phyloP scores from a whole-genome alignment of 495 filamentous ascomycete species.

The Rostrohypoxylon terebratum region DNA sequence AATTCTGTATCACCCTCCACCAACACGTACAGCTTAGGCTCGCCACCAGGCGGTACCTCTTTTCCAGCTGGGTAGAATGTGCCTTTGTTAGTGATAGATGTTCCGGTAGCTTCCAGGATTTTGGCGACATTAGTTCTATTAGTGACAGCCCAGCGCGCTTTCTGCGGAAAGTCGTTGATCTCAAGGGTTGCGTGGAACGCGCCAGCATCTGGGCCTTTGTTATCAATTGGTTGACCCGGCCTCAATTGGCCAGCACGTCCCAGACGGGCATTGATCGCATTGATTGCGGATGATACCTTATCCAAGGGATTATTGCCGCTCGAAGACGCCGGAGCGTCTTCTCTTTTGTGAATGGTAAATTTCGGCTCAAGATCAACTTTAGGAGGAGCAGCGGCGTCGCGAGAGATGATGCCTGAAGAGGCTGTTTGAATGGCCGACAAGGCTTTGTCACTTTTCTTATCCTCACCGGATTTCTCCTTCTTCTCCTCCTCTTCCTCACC shows the following conservation, averaged over 20 bases:
- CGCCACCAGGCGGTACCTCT: constrained; percentile 75
- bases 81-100: constrained; percentile 97
- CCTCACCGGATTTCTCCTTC: constrained; percentile 71
- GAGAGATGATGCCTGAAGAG: constrained; percentile 65
- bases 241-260: constrained; percentile 87
- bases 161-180: constrained; percentile 99
- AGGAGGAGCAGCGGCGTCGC: constrained; percentile 52
- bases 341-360: constrained; percentile 80
- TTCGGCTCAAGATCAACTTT: constrained; percentile 59
- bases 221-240: constrained; percentile 95
- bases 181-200: constrained; percentile 97
- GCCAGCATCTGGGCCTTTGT: constrained; percentile 96
- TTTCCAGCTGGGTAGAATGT: constrained; percentile 88
- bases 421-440: constrained; percentile 72
- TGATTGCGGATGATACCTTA: constrained; percentile 85
- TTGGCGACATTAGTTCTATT: constrained; percentile 99
- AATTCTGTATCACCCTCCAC: constrained; percentile 97
- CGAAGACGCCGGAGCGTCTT: constrained; percentile 66
- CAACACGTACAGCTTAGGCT: constrained; percentile 94
- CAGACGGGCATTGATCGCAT: constrained; percentile 85
- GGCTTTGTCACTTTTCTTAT: constrained; percentile 71
- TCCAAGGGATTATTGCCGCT: constrained; percentile 76
- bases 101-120: constrained; percentile 94
- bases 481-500: constrained; percentile 89
- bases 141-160: constrained; percentile 98